Conservation (phyloP, 2,329 filamentous ascomycete species). For the Pleurostoma richardsiae region DNA sequence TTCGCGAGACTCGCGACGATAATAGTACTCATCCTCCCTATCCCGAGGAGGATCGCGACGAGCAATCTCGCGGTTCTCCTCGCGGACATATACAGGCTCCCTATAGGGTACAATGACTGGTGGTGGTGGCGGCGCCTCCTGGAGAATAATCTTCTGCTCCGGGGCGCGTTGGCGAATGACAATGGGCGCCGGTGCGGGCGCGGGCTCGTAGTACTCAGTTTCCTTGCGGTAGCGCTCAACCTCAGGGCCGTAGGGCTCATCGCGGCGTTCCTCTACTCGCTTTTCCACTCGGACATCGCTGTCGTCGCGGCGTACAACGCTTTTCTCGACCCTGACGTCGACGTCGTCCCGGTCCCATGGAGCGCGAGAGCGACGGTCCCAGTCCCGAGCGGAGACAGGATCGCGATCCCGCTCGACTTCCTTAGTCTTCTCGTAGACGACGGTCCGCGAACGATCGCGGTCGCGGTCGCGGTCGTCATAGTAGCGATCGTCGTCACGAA, state of each 20-base stretch:
- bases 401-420: slow-evolving; percentile 32
- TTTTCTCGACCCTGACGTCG: slow-evolving; percentile 36
- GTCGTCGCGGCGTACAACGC: slow-evolving; percentile 35
- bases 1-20: slow-evolving; percentile 34
- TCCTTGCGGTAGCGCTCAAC: slow-evolving; percentile 57
- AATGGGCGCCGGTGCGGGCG: slow-evolving; percentile 42
- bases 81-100: slow-evolving; percentile 27
- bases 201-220: slow-evolving; percentile 55
- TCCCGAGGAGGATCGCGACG: slow-evolving; percentile 22
- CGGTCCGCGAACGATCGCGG: slow-evolving; percentile 13
- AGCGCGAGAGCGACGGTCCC: slow-evolving; percentile 24
- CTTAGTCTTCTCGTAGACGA: slow-evolving; percentile 37
- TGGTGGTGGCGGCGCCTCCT: slow-evolving; percentile 48
- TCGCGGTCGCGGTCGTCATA: slow-evolving; percentile 10
- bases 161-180: slow-evolving; percentile 51
- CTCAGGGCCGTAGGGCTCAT: slow-evolving; percentile 40
- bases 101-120: slow-evolving; percentile 45
- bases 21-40: slow-evolving; percentile 46
- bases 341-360: slow-evolving; percentile 28
- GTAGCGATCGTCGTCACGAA: slow-evolving; percentile 7
- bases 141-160: slow-evolving; percentile 57
- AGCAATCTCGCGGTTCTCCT: slow-evolving; percentile 30
- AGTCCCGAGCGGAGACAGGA: slow-evolving; percentile 18
- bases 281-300: slow-evolving; percentile 51
- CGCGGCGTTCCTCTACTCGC: slow-evolving; percentile 43